A percentile compares a stretch with the other conserved stretches of the same genome.
Evolutionary conservation across 2,329 filamentous ascomycete species (phyloP).

Genomic region (Neofusicoccum cordaticola): DNA sequence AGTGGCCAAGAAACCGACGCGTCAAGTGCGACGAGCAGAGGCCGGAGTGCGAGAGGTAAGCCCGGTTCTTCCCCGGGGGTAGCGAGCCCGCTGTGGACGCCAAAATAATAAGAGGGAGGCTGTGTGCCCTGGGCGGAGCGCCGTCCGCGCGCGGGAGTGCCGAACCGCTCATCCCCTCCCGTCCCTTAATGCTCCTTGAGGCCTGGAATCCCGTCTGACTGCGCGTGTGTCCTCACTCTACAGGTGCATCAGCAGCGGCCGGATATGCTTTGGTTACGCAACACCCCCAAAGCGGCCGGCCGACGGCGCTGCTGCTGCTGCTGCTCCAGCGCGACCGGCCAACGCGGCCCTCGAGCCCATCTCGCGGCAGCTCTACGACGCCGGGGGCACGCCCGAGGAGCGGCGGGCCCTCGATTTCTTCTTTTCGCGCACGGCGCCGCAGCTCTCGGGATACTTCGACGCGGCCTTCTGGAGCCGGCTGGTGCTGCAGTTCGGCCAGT

Average conservation of each 20-base stretch:
- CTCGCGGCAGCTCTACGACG: neutral
- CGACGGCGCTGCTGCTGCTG: neutral
- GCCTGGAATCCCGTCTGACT: neutral
- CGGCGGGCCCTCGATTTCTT: conserved; percentile 39
- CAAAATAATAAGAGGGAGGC: neutral
- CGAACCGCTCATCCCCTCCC: neutral
- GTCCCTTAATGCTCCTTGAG: neutral
- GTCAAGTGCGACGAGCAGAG: conserved; percentile 39
- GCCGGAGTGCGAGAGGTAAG: conserved; percentile 39
- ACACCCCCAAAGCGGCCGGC: neutral
- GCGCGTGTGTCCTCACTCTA: neutral
- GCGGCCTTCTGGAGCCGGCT: conserved; percentile 40
- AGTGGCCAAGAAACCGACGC: conserved; percentile 23
- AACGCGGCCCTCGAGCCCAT: conserved; percentile 9
- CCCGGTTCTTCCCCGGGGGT: neutral
- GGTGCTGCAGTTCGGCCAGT: conserved; percentile 38
- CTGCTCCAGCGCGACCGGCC: neutral
- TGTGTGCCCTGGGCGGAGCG: neutral
- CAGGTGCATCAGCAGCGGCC: conserved; percentile 28
- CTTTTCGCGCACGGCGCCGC: conserved; percentile 35
- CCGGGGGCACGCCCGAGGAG: conserved; percentile 20
- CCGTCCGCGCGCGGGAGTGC: neutral
- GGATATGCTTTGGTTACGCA: conserved; percentile 30
- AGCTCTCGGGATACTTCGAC: conserved; percentile 33
- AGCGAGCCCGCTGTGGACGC: neutral